Base-by-base conservation (phyloP, 331 rosid genomes). In the Quercus lobata region DNA sequence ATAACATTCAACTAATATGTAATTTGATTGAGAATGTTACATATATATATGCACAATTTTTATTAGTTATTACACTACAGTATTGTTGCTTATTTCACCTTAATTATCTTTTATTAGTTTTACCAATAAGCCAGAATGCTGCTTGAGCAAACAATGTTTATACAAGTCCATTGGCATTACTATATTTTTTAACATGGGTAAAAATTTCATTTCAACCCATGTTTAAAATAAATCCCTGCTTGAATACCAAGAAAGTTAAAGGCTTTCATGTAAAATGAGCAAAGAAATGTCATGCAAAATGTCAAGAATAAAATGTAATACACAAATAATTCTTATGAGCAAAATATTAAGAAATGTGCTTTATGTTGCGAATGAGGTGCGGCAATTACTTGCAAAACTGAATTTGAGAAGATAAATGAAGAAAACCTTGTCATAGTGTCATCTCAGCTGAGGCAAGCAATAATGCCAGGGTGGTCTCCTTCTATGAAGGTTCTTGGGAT, bases 341-440 rank as follows among this genome's bases (percentile, higher is more conserved):
- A 63, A 71, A 65, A 30, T 15, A 16, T 22, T 78, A 61, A 5
- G 57, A 41, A 35, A 21, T 54, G 57, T 1, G 75, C 71, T 81
- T 73, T 29, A 18, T 80, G 52, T 49, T 15, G 44, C 79, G 32
- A 68, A 94, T 97, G 98, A 37, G 98, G 98, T 68, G 88, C 98
- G 69, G 97, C 98, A 57, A 90, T 94, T 69, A 94, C 98, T 77
- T 88, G 90, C 87, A 94, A 94, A 85, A 81, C 87, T 85, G 96
- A 90, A 77, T 78, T 94, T 32, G 98, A 94, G 93, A 90, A 76
- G 73, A 89, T 94, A 74, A 85, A 92, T 86, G 92, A 90, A 73
- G 92, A 89, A 71, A 85, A 73, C 88, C 87, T 94, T 77, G 86
- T 82, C 77, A 84, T 77, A 65, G 96, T 94, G 69, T 87, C 98